A percentile compares a stretch with the other conserved stretches of the same genome.
phyloP scores from a whole-genome alignment of 2,329 filamentous ascomycete genomes.

The Peltaster fructicola region DNA sequence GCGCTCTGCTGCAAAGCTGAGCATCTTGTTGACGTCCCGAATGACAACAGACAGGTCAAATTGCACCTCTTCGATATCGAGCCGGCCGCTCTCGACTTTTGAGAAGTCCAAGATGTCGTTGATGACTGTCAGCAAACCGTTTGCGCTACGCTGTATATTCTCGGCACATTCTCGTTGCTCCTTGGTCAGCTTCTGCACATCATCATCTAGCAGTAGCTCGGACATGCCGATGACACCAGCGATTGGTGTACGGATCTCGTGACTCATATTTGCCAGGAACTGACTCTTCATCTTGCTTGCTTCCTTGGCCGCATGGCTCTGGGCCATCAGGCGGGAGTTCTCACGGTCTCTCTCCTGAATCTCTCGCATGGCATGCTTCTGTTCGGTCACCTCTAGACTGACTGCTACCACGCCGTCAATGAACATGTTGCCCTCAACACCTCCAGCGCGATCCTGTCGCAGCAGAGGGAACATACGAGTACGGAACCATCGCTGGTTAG shows the following conservation, averaged over 20 bases:
- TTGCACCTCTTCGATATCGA: conserved; percentile 66
- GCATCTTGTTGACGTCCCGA: conserved; percentile 70
- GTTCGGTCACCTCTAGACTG: conserved; percentile 63
- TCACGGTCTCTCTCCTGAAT: conserved; percentile 51
- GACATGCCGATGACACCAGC: conserved; percentile 68
- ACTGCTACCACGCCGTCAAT: conserved; percentile 60
- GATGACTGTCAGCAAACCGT: conserved; percentile 69
- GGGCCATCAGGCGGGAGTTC: conserved; percentile 52
- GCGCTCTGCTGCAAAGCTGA: conserved; percentile 65
- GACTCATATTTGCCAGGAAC: conserved; percentile 48
- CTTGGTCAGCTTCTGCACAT: conserved; percentile 33
- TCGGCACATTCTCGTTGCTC: conserved; percentile 60
- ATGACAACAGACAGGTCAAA: conserved; percentile 59
- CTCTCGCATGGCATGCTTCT: conserved; percentile 46
- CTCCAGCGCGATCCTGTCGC: conserved; percentile 35
- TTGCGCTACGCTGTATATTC: conserved; percentile 63
- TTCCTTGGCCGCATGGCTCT: conserved; percentile 63
- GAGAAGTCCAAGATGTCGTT: conserved; percentile 86
- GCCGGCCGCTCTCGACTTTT: conserved; percentile 60
- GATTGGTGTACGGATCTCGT: conserved; percentile 38
- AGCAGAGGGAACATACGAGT: conserved; percentile 53
- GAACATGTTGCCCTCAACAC: conserved; percentile 32
- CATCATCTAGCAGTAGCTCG: conserved; percentile 52
- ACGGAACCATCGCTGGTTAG: conserved; percentile 47
- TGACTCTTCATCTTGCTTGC: conserved; percentile 65